These are phyloP conservation scores for Colletotrichum lini DNA, from an alignment of 2,329 filamentous ascomycete genomes.

Conservation along the genomic window DNA sequence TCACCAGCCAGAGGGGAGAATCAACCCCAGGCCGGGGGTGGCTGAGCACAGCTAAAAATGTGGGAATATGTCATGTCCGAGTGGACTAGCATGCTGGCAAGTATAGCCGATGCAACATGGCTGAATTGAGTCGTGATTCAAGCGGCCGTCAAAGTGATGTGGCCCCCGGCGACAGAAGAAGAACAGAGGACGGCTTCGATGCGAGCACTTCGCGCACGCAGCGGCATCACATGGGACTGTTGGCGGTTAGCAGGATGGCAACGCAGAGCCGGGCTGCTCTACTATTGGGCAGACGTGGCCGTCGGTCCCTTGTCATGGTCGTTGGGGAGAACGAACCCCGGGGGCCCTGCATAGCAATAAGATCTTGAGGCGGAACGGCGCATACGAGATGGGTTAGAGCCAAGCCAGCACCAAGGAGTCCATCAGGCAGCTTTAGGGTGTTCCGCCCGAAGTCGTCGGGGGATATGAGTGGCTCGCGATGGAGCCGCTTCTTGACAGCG, in stretches of 20 bases:
- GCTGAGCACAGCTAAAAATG: conserved; percentile 35
- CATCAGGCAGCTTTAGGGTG: conserved; percentile 7
- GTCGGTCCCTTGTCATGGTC: background rate
- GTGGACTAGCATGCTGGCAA: conserved; percentile 16
- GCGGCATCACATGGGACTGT: conserved; percentile 11
- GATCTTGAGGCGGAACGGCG: conserved; percentile 14
- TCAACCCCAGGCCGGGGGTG: conserved; percentile 27
- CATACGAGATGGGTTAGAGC: conserved; percentile 28
- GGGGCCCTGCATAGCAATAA: conserved; percentile 16
- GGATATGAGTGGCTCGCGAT: conserved; percentile 15
- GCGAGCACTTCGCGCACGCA: background rate
- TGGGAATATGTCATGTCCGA: conserved; percentile 9
- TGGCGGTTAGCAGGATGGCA: background rate
- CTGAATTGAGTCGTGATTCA: background rate
- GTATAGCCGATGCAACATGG: conserved; percentile 29
- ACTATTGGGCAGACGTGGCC: background rate
- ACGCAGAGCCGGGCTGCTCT: background rate
- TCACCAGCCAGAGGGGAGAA: background rate
- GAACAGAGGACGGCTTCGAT: background rate
- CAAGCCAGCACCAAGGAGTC: conserved; percentile 29
- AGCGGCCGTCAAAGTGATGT: background rate
- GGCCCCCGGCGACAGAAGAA: background rate
- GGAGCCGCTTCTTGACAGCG: conserved; percentile 37
- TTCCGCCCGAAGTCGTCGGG: conserved; percentile 13
- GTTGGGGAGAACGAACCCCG: background rate